Percentiles rank a stretch among this genome's conserved stretches.
Conservation (phyloP, 495 filamentous ascomycete genomes). For the Lophium mytilinum region DNA sequence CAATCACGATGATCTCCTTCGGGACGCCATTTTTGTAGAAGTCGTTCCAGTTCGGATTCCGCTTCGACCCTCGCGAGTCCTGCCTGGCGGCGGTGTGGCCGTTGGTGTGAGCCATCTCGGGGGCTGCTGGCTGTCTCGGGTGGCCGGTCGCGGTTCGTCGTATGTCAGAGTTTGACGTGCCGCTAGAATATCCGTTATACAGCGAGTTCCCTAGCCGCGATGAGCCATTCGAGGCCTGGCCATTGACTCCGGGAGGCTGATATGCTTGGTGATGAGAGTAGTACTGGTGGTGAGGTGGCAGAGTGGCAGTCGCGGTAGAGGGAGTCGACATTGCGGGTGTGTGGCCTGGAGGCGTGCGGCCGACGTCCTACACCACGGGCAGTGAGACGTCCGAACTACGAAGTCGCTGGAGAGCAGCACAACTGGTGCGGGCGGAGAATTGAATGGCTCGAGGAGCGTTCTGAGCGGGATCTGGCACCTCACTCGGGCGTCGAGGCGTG, state of each 20-base stretch:
- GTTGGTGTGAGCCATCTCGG: slow-evolving; percentile 2
- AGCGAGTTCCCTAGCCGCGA: slow-evolving; percentile 21
- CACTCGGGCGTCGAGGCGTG: slow-evolving; percentile 4
- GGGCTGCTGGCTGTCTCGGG: slow-evolving; percentile 14
- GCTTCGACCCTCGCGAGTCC: slow-evolving; percentile 5
- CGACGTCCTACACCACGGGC: slow-evolving; percentile 1
- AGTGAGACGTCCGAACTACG: neutral
- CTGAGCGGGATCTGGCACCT: neutral
- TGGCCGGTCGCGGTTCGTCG: slow-evolving; percentile 26
- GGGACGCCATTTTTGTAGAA: slow-evolving; percentile 93
- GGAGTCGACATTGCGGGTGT: slow-evolving; percentile 66
- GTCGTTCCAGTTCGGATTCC: slow-evolving; percentile 61
- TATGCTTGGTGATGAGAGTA: slow-evolving; percentile 63
- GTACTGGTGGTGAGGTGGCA: slow-evolving; percentile 61
- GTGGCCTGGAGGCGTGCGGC: slow-evolving; percentile 6
- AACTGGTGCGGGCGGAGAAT: neutral
- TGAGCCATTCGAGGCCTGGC: slow-evolving; percentile 17
- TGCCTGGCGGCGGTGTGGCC: slow-evolving; percentile 7
- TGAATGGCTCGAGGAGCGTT: neutral
- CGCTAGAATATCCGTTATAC: slow-evolving; percentile 26
- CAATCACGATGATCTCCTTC: slow-evolving; percentile 91
- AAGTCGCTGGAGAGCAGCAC: neutral
- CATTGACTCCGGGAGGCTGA: slow-evolving; percentile 34
- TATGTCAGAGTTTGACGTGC: slow-evolving; percentile 26
- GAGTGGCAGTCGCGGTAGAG: slow-evolving; percentile 70